Evolutionary conservation across 768 basidiomycete genomes (phyloP).

Genomic region (Albatrellus ellisii): DNA sequence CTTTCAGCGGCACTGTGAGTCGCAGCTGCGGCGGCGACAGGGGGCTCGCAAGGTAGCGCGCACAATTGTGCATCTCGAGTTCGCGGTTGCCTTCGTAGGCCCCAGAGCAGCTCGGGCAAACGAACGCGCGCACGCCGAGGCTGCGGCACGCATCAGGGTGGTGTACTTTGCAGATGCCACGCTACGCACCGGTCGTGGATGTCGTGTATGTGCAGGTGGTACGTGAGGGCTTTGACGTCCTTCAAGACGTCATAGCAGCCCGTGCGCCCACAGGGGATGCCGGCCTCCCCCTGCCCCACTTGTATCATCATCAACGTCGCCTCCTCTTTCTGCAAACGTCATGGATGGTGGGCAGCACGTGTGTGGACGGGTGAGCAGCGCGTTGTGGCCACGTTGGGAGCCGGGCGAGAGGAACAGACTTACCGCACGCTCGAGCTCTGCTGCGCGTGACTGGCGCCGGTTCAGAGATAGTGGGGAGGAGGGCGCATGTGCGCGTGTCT

Average conservation of each 20-base stretch:
- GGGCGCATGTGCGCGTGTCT: background rate
- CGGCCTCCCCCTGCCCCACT: slow-evolving; percentile 2
- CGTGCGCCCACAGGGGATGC: slow-evolving; percentile 6
- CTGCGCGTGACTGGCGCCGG: slow-evolving; percentile 5
- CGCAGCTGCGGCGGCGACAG: no score
- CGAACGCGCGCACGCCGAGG: background rate
- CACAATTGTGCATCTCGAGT: slow-evolving; percentile 9
- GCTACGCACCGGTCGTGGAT: slow-evolving; percentile 4
- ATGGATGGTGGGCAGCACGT: background rate
- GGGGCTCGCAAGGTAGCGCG: slow-evolving; percentile 6
- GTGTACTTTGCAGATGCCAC: background rate
- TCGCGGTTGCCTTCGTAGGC: slow-evolving; percentile 9
- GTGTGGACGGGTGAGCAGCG: background rate
- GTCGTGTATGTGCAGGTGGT: slow-evolving; percentile 12
- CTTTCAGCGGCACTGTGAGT: no score
- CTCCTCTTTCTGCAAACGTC: slow-evolving; percentile 8
- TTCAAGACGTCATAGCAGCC: slow-evolving; percentile 8
- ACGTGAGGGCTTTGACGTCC: slow-evolving; percentile 10
- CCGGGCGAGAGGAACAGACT: background rate
- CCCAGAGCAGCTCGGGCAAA: slow-evolving; percentile 7
- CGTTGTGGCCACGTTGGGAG: no score
- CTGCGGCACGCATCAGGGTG: background rate
- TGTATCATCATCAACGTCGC: slow-evolving; percentile 10
- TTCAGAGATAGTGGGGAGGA: slow-evolving; percentile 6
- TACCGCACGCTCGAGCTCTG: slow-evolving; percentile 12